A percentile compares a stretch with the other conserved stretches of the same genome.
These are phyloP conservation scores for Phyllosticta paracitricarpa DNA, from an alignment of 2,329 filamentous ascomycete genomes.

Conservation along the genomic window DNA sequence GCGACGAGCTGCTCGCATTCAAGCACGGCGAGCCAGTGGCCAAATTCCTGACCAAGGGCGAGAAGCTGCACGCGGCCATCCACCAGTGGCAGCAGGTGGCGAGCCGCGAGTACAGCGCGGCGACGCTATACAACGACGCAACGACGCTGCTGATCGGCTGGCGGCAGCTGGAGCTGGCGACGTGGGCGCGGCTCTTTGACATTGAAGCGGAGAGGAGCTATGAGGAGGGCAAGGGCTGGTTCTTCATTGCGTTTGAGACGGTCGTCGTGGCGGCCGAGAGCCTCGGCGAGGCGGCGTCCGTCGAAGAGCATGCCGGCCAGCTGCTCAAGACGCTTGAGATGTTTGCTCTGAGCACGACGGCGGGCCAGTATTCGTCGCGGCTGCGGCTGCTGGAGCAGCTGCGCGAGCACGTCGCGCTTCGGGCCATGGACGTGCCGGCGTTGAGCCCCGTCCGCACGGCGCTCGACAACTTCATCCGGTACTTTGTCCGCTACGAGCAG, in stretches of 20 bases:
- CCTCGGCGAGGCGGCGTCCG: conserved; percentile 46
- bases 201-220: conserved; percentile 68
- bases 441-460: conserved; percentile 51
- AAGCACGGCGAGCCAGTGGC: conserved; percentile 74
- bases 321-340: conserved; percentile 66
- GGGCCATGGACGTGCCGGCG: conserved; percentile 42
- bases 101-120: conserved; percentile 64
- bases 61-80: conserved; percentile 75
- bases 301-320: conserved; percentile 54
- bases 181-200: conserved; percentile 83
- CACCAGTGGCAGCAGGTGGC: conserved; percentile 96
- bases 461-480: conserved; percentile 65
- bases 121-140: conserved; percentile 61
- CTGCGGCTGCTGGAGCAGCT: conserved; percentile 57
- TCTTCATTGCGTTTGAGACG: conserved; percentile 91
- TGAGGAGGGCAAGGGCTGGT: conserved; percentile 79
- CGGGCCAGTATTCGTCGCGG: conserved; percentile 71
- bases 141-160: conserved; percentile 77
- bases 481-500: conserved; percentile 62
- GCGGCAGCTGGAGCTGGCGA: conserved; percentile 82
- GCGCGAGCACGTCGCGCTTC: conserved; percentile 53
- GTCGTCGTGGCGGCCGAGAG: conserved; percentile 66
- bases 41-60: conserved; percentile 73
- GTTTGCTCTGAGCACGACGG: conserved; percentile 68
- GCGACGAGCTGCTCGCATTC: conserved; percentile 65